Evolutionary conservation across 2,329 filamentous ascomycete genomes (phyloP), one percentile per base, ranked within the genome.

Genomic region (Fusarium mangiferae): DNA sequence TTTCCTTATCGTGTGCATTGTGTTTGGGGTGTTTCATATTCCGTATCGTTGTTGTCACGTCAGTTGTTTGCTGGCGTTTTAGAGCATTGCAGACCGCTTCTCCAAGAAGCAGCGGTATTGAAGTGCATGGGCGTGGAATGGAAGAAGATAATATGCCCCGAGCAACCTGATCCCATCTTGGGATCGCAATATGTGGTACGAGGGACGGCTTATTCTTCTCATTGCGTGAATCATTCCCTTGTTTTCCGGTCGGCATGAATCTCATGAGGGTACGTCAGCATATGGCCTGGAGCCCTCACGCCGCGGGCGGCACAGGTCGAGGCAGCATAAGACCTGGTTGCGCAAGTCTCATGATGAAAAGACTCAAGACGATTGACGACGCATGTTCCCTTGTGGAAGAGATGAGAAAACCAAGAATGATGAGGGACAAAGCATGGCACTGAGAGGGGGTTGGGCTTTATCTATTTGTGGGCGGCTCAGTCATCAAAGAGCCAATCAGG

Each of bases 391-490:
- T 52, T 48, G 41, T 51, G 48, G 35, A 52, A 57, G 24, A 38
- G 62, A 63, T 13, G 26, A 41, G 28, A 56, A 51, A 48, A 56
- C 22, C 22, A 26, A 30, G 33, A 59, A 24, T 33, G 69, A 59
- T 72, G 69, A 68, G 44, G 45, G 48, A 69, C 66, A 55, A 72
- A 68, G 45, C 39, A 46, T 38, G 22, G 22, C 24, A 54, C 48
- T 66, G 56, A 68, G 59, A 70, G 70, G 62, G 62, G 48, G 44
- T 68, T 61, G 49, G 64, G 52, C 54, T 57, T 70, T 73, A 73
- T 70, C 44, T 64, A 62, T 68, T 69, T 64, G 68, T 68, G 57
- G 68, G 55, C 24, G 39, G 45, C 46, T 18, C 18, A 42, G 35
- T 36, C 38, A 44, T 39, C 24, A 39, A n/a, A n/a, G 11, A 51